These are phyloP conservation scores for Amanita phalloides DNA, from an alignment of 768 basidiomycete genomes.

Conservation along the genomic window DNA sequence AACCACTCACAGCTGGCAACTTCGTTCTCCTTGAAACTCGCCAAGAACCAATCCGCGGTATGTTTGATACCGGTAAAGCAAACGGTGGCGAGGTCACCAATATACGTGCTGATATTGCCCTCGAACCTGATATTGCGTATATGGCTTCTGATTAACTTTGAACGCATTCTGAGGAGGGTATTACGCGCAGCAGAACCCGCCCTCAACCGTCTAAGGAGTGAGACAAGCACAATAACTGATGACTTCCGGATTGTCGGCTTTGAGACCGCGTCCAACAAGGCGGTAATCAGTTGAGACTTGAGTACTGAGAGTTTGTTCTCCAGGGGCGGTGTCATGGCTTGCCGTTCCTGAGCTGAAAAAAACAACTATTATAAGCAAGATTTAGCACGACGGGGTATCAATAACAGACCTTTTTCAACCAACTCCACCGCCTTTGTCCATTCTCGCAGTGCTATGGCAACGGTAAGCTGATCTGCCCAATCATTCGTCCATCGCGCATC, in stretches of 20 bases:
- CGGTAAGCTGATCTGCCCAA: slow-evolving; percentile 85
- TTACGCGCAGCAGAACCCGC: slow-evolving; percentile 70
- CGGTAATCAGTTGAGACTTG: slow-evolving; percentile 54
- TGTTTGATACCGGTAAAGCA: slow-evolving; percentile 94
- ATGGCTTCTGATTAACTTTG: slow-evolving; percentile 61
- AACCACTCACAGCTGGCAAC: slow-evolving; percentile 74
- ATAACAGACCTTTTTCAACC: slow-evolving; percentile 63
- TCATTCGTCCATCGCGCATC: slow-evolving; percentile 86
- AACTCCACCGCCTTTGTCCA: slow-evolving; percentile 84
- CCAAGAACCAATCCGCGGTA: slow-evolving; percentile 96
- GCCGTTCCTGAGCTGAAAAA: slow-evolving; percentile 48
- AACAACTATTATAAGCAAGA: background rate
- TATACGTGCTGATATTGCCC: slow-evolving; percentile 76
- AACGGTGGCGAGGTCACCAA: slow-evolving; percentile 81
- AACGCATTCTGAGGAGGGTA: slow-evolving; percentile 74
- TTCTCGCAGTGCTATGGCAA: slow-evolving; percentile 79
- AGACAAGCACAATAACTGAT: slow-evolving; percentile 56
- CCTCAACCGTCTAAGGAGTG: slow-evolving; percentile 63
- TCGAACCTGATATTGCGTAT: slow-evolving; percentile 87
- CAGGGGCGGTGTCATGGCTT: slow-evolving; percentile 41
- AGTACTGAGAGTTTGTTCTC: slow-evolving; percentile 53
- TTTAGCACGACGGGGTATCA: background rate
- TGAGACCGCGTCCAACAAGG: slow-evolving; percentile 66
- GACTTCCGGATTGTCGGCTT: slow-evolving; percentile 71
- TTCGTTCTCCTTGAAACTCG: slow-evolving; percentile 92